A percentile compares a stretch with the other conserved stretches of the same genome.
phyloP scores from a whole-genome alignment of 1,284 basidiomycete genomes.

The Ustilago nuda region DNA sequence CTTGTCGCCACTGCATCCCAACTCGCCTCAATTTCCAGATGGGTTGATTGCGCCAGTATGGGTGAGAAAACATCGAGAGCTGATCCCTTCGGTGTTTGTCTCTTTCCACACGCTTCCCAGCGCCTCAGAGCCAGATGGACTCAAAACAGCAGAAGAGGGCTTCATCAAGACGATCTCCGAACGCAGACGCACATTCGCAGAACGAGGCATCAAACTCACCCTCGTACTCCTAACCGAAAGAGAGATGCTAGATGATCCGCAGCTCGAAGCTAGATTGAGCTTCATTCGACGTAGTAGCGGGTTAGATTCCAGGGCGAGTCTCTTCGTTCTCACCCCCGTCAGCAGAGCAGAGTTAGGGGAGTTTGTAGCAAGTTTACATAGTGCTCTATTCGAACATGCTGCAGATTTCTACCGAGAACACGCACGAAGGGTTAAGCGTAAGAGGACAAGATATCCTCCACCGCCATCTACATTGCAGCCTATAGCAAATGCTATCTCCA shows the following conservation, averaged over 20 bases:
- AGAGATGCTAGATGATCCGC: conserved; percentile 74
- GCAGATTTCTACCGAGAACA: conserved; percentile 92
- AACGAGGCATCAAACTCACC: conserved; percentile 91
- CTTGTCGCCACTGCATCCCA: conserved; percentile 85
- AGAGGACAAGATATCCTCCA: conserved; percentile 78
- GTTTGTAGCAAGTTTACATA: conserved; percentile 77
- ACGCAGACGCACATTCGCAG: conserved; percentile 81
- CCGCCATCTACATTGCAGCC: conserved; percentile 61
- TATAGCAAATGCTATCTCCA: conserved; percentile 52
- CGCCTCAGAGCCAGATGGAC: conserved; percentile 17
- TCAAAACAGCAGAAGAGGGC: conserved; percentile 76
- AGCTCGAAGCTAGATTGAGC: conserved; percentile 83
- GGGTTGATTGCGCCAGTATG: conserved; percentile 96
- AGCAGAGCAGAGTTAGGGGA: conserved; percentile 77
- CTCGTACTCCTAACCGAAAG: conserved; percentile 92
- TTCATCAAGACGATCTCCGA: conserved; percentile 77
- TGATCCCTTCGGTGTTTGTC: conserved; percentile 91
- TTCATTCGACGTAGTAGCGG: conserved; percentile 86
- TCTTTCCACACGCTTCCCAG: conserved; percentile 79
- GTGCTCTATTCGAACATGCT: conserved; percentile 86
- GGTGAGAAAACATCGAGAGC: conserved; percentile 92
- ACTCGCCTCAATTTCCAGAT: conserved; percentile 90
- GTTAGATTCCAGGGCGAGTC: conserved; percentile 87
- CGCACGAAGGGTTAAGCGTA: conserved; percentile 87
- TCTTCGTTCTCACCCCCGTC: conserved; percentile 92